Evolutionary conservation across 192 early-diverging fungal species (phyloP), one percentile per base, ranked within the genome.

Genomic region (Coemansia pectinata): DNA sequence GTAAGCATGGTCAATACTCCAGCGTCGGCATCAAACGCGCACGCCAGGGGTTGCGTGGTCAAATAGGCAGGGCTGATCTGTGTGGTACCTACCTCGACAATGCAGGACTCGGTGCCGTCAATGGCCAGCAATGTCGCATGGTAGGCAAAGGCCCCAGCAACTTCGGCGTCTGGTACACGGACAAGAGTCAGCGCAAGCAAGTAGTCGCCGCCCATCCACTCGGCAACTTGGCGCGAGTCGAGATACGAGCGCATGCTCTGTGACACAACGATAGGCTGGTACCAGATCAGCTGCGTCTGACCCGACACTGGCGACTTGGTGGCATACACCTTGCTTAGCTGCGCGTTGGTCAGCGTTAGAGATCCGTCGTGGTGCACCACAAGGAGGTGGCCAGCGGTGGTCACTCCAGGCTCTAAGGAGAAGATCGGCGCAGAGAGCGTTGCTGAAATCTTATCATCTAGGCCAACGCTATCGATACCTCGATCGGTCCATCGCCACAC

Each of bases 181-280:
- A 55, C 45, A 9, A 78, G 60, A 2, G 65, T 62, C 34, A 83
- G 66, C 15, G 50, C 81, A 25, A 84, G 73, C 15, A 67, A 33
- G 17, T 68, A 59, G 45, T 76, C 73, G 41, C 77, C 73, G 8
- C 53, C 63, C 69, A 78, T 42, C 81, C 81, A 84, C 31, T 84
- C 81, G 15, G 76, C 65, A 15, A 78, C 77, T 61, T 78, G 81
- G 25, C 81, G 76, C 40, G 81, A 84, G 21, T 84, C 81, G 23
- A 84, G 67, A 42, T 84, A 84, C 41, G 71, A 78, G n/a, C 76
- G 76, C 81, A 84, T 84, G 71, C 73, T 73, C 65, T 72, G 76
- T 45, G 81, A 78, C 41, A 78, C 73, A 23, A 73, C 76, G 19
- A 84, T 66, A 29, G 70, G 42, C 63, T 84, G 81, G 66, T 78